A percentile compares a stretch with the other conserved stretches of the same genome.
phyloP scores from a whole-genome alignment of 139 green algal genomes.

The Bryopsis sp. region DNA sequence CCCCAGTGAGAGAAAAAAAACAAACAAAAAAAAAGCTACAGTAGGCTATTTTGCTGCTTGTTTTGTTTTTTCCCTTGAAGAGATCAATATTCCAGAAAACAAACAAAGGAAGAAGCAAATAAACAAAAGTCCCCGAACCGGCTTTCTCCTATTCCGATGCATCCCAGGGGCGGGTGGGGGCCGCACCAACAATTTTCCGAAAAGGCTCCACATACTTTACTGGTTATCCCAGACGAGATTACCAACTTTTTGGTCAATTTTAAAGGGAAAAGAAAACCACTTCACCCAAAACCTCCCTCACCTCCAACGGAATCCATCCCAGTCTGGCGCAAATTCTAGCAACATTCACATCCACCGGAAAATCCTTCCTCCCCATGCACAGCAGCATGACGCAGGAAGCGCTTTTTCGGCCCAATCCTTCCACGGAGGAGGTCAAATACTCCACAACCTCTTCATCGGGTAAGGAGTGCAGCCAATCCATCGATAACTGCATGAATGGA shows the following conservation, averaged over 20 bases:
- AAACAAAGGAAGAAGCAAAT: too few species aligned
- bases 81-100: too few species aligned
- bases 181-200: too few species aligned
- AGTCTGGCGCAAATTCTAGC: constrained; percentile 59
- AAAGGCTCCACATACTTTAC: too few species aligned
- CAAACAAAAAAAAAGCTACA: too few species aligned
- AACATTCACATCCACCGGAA: constrained; percentile 74
- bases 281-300: not conserved
- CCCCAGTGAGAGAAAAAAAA: too few species aligned
- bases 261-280: not conserved
- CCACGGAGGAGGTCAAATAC: constrained; percentile 37
- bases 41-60: too few species aligned
- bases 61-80: too few species aligned
- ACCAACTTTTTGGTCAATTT: not conserved
- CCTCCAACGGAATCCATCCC: constrained; percentile 59
- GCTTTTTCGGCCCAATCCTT: constrained; percentile 64
- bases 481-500: constrained; percentile 28
- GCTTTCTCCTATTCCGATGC: too few species aligned
- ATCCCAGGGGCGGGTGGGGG: too few species aligned
- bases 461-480: constrained; percentile 58
- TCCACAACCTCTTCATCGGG: constrained; percentile 27
- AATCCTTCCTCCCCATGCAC: constrained; percentile 41
- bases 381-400: constrained; percentile 63
- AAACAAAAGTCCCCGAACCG: too few species aligned
- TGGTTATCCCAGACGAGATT: too few species aligned